Percentiles rank a stretch among this genome's conserved stretches.
Evolutionary conservation across 2,329 filamentous ascomycete species (phyloP).

Genomic region (Arthrobotrys sinensis): DNA sequence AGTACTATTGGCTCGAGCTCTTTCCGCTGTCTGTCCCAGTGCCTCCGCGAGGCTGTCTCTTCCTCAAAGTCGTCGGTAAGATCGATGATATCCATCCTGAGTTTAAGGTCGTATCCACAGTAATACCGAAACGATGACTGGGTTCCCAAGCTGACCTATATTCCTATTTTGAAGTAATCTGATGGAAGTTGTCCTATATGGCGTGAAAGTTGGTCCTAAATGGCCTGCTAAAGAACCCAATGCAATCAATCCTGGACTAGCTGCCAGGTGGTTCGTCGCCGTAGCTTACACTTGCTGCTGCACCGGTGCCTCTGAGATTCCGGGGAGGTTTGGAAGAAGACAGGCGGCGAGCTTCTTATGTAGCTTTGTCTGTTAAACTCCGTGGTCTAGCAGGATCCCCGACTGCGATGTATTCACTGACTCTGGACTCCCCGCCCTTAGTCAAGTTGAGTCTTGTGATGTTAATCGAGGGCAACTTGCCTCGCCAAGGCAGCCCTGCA

Average conservation of each 20-base stretch:
- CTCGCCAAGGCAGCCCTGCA: conserved; percentile 26
- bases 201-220: neutral
- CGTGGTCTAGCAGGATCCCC: neutral
- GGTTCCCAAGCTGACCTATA: neutral
- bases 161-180: neutral
- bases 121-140: neutral
- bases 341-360: neutral
- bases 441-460: conserved; percentile 27
- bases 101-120: neutral
- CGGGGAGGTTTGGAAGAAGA: conserved; percentile 9
- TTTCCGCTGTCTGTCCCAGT: neutral
- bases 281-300: neutral
- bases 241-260: neutral
- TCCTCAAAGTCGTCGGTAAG: conserved; percentile 50
- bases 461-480: conserved; percentile 7
- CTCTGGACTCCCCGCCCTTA: neutral
- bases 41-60: conserved; percentile 20
- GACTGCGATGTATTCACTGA: neutral
- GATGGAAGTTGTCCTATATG: neutral
- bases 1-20: conserved; percentile 11
- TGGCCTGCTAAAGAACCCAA: neutral
- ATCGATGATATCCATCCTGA: conserved; percentile 35
- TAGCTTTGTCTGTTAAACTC: neutral
- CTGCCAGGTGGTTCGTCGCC: neutral
- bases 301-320: conserved; percentile 9